Evolutionary conservation across 2,329 filamentous ascomycete species (phyloP).

Genomic region (Talaromyces albobiverticillius): DNA sequence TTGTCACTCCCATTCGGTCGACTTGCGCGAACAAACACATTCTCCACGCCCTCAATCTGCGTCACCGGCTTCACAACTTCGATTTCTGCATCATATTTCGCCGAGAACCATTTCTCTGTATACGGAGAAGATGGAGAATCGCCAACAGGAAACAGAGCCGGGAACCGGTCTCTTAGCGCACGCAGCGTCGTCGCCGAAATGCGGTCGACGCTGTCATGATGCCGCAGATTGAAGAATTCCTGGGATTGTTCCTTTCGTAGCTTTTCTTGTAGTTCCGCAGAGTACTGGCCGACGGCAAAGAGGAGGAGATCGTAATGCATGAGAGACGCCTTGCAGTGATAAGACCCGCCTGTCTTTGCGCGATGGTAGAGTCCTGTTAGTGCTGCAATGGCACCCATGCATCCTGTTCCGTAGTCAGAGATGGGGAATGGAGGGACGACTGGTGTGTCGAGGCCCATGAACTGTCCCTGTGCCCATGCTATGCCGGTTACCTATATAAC

Average conservation of each 20-base stretch:
- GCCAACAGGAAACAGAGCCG: conserved; percentile 48
- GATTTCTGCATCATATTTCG: conserved; percentile 45
- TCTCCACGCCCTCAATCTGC: conserved; percentile 47
- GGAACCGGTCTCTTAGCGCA: conserved; percentile 52
- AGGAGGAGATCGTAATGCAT: conserved; percentile 68
- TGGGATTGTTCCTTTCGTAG: conserved; percentile 50
- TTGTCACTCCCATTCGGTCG: conserved; percentile 53
- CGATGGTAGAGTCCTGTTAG: conserved; percentile 62
- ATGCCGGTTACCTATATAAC: conserved; percentile 38
- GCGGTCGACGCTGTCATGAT: conserved; percentile 64
- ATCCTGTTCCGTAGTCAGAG: conserved; percentile 66
- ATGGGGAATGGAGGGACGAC: conserved; percentile 52
- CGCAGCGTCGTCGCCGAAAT: conserved; percentile 60
- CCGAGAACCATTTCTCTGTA: conserved; percentile 49
- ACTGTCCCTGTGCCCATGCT: conserved; percentile 41
- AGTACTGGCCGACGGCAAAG: conserved; percentile 59
- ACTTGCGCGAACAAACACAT: conserved; percentile 47
- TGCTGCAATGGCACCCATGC: conserved; percentile 67
- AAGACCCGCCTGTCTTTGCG: conserved; percentile 62
- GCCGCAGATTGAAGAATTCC: conserved; percentile 57
- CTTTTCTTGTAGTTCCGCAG: conserved; percentile 50
- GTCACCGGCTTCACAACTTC: conserved; percentile 47
- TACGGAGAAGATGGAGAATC: conserved; percentile 36
- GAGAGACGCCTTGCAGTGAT: conserved; percentile 62
- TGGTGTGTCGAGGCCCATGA: conserved; percentile 38